phyloP scores from a whole-genome alignment of 2,329 filamentous ascomycete species.

The Endothia cerciana region DNA sequence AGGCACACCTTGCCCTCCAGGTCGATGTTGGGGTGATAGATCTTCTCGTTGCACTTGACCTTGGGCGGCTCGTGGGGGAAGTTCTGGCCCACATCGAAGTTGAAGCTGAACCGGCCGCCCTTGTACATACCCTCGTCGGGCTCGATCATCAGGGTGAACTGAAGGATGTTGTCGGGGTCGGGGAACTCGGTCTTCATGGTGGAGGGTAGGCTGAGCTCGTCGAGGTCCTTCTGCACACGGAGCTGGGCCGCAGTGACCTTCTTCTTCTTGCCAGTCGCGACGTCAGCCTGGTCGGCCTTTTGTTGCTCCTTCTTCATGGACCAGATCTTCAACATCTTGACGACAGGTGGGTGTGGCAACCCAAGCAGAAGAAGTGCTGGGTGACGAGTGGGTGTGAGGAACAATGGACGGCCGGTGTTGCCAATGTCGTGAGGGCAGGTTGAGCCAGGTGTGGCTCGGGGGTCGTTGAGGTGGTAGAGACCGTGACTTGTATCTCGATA shows the following conservation, averaged over 20 bases:
- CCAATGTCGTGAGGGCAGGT: conserved; percentile 5
- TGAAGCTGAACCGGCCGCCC: conserved; percentile 84
- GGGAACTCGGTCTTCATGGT: conserved; percentile 84
- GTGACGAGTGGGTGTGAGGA: neutral
- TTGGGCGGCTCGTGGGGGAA: conserved; percentile 98
- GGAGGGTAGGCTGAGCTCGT: conserved; percentile 75
- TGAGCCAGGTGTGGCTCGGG: neutral
- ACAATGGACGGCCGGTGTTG: neutral
- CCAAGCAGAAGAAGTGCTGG: conserved; percentile 1
- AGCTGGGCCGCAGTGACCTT: conserved; percentile 97
- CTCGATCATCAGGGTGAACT: conserved; percentile 80
- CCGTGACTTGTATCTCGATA: neutral
- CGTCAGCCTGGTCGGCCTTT: conserved; percentile 84
- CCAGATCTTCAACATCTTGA: conserved; percentile 98
- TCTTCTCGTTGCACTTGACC: conserved; percentile 96
- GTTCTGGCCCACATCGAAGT: conserved; percentile 89
- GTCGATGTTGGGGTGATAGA: conserved; percentile 99
- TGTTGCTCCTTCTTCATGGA: conserved; percentile 99
- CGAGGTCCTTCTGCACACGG: conserved; percentile 91
- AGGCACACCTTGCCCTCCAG: conserved; percentile 96
- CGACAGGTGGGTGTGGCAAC: conserved; percentile 28
- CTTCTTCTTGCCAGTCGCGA: conserved; percentile 84
- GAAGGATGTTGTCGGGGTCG: conserved; percentile 82
- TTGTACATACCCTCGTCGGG: conserved; percentile 91
- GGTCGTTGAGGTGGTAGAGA: conserved; percentile 2